phyloP scores from a whole-genome alignment of 2,329 filamentous ascomycete species.

The Alternaria dauci region DNA sequence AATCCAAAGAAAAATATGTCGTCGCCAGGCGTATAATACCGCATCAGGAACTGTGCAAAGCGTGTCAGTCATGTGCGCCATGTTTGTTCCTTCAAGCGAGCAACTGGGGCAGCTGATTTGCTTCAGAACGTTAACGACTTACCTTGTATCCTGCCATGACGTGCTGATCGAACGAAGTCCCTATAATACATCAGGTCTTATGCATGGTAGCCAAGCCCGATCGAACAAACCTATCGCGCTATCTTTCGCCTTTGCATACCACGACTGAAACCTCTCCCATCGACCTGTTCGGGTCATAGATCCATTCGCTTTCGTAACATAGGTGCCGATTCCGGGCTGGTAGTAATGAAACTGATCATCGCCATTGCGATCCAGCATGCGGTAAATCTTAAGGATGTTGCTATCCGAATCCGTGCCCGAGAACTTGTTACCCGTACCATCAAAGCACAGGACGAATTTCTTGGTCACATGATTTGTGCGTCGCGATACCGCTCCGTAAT shows the following conservation, averaged over 20 bases:
- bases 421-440: conserved; percentile 56
- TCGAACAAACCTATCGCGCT: conserved; percentile 65
- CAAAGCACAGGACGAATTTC: conserved; percentile 67
- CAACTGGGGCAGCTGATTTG: neutral
- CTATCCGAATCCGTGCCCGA: conserved; percentile 52
- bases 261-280: conserved; percentile 67
- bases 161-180: conserved; percentile 81
- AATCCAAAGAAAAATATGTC: conserved; percentile 61
- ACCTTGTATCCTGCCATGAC: conserved; percentile 85
- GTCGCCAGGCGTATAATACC: conserved; percentile 58
- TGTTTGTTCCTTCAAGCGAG: neutral
- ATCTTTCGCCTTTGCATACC: conserved; percentile 78
- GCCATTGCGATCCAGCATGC: conserved; percentile 71
- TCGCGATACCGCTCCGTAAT: conserved; percentile 18
- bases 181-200: conserved; percentile 43
- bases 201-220: neutral
- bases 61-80: neutral
- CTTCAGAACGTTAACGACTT: neutral
- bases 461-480: conserved; percentile 48
- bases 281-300: conserved; percentile 66
- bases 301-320: conserved; percentile 61
- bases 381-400: conserved; percentile 72
- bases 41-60: conserved; percentile 55
- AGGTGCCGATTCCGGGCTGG: conserved; percentile 72
- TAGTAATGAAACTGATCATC: conserved; percentile 62